Percentiles rank a stretch among this genome's conserved stretches.
Evolutionary conservation across 2,329 filamentous ascomycete species (phyloP).

Genomic region (Cercospora beticola): DNA sequence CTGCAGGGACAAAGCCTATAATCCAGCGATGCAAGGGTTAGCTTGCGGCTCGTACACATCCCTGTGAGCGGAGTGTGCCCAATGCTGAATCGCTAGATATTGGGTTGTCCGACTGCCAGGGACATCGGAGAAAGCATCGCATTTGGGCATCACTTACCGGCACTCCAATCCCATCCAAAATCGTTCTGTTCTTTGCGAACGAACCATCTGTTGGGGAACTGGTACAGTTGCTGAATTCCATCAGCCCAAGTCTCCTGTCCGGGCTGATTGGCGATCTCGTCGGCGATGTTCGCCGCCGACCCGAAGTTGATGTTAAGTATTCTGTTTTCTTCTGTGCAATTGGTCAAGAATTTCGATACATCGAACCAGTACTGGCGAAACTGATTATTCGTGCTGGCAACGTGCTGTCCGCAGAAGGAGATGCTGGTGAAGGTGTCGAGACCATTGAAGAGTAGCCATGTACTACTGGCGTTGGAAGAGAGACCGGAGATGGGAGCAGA

Average conservation of each 20-base stretch:
- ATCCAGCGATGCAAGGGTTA: background rate
- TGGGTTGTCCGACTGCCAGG: background rate
- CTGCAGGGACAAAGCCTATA: constrained; percentile 58
- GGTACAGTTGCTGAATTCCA: constrained; percentile 50
- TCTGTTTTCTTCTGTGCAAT: constrained; percentile 42
- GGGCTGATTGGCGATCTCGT: constrained; percentile 53
- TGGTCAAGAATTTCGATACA: constrained; percentile 48
- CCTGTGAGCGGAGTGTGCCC: background rate
- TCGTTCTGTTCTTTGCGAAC: constrained; percentile 63
- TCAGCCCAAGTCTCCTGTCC: constrained; percentile 52
- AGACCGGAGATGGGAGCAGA: constrained; percentile 48
- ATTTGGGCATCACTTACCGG: background rate
- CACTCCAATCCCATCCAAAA: constrained; percentile 63
- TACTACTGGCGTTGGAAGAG: constrained; percentile 41
- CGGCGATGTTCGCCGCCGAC: constrained; percentile 55
- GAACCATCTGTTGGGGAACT: constrained; percentile 56
- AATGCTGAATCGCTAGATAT: background rate
- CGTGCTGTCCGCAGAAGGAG: constrained; percentile 53
- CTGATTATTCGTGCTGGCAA: constrained; percentile 61
- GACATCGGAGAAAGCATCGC: background rate
- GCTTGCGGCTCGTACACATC: background rate
- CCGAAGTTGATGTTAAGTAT: constrained; percentile 56
- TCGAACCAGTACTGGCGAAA: constrained; percentile 64
- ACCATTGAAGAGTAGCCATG: constrained; percentile 61
- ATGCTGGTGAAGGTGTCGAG: constrained; percentile 62